Base-by-base conservation (phyloP, 495 filamentous ascomycete species). In the Penicillium subrubescens region DNA sequence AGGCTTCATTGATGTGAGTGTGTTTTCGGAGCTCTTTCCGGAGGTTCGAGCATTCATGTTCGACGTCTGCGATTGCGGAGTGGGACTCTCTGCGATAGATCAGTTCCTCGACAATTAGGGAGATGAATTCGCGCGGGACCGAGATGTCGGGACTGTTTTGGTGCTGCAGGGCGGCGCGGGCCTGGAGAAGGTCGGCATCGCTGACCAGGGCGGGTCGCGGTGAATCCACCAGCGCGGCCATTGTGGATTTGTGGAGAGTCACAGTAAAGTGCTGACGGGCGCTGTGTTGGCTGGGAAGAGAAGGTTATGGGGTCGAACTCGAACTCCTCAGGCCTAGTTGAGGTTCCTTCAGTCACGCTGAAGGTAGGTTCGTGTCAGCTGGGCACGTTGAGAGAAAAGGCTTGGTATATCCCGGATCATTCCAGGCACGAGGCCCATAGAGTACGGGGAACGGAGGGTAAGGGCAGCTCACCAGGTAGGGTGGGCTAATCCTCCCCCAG, bases 1-100 rank as follows among this genome's bases (percentile, higher is more conserved):
- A 97, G 61, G 93, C 94, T 71, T 94, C 89, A 72, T 97, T 97
- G 63, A 94, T 92, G 77, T 96, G 92, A 59, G 93, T 91, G 70
- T 94, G 90, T 75, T 96, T 97, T 76, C 86, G 88, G 27, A 97
- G 82, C 75, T 97, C 93, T 19, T 92, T 83, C 69, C 94, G 92
- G 12, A 97, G 81, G 14, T 75, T 73, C 17, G 77, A 78, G 57
- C 88, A 84, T 66, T 87, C 79, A 37, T 78, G 73, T 66, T 86
- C 79, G 69, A 85, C 75, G 23, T 71, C 60, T 5, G 65, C 68
- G 39, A 67, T 65, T 8, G 65, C 60, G 25, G 65, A 67, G 44
- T 74, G 65, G 0, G 61, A 61, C 33, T 72, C 72, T 33, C 72
- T 70, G 46, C 72, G 68, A 57, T 80, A 73, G 60, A 78, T 77